These are phyloP conservation scores for Pseudopithomyces maydicus DNA, from an alignment of 2,329 filamentous ascomycete species.

Conservation along the genomic window DNA sequence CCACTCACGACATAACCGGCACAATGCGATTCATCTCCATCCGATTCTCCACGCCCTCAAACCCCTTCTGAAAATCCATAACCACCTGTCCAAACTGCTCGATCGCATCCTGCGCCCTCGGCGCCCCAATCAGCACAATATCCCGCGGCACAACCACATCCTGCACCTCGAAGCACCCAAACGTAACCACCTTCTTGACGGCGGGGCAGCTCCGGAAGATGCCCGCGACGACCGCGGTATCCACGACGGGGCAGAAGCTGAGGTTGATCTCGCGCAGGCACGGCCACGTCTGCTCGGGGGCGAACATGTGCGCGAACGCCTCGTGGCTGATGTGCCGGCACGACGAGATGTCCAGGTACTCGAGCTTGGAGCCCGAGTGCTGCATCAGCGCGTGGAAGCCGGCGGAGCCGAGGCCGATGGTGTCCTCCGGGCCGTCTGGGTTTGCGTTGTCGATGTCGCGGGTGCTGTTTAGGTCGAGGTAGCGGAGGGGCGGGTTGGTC, in stretches of 20 bases:
- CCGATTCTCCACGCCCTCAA: conserved; percentile 16
- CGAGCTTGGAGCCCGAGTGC: conserved; percentile 73
- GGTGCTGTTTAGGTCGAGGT: conserved; percentile 77
- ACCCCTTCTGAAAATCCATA: conserved; percentile 36
- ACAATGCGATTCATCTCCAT: conserved; percentile 24
- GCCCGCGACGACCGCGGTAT: conserved; percentile 66
- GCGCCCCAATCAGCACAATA: conserved; percentile 64
- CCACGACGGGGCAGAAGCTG: conserved; percentile 73
- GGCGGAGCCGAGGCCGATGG: conserved; percentile 73
- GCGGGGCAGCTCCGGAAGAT: conserved; percentile 69
- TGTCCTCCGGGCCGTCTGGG: conserved; percentile 65
- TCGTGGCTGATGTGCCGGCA: conserved; percentile 79
- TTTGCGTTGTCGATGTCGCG: conserved; percentile 75
- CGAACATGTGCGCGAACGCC: conserved; percentile 78
- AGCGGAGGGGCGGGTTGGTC: conserved; percentile 72
- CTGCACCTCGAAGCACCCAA: conserved; percentile 66
- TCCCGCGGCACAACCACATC: conserved; percentile 62
- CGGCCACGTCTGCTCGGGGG: conserved; percentile 64
- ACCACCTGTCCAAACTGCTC: conserved; percentile 53
- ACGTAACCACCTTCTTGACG: conserved; percentile 62
- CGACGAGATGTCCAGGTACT: conserved; percentile 75
- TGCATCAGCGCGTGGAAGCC: conserved; percentile 83
- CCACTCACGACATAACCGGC: conserved; percentile 20
- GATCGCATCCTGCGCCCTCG: conserved; percentile 62
- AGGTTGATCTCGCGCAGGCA: conserved; percentile 74